phyloP scores from a whole-genome alignment of 441 rosid genomes.

The Theobroma grandiflorum region DNA sequence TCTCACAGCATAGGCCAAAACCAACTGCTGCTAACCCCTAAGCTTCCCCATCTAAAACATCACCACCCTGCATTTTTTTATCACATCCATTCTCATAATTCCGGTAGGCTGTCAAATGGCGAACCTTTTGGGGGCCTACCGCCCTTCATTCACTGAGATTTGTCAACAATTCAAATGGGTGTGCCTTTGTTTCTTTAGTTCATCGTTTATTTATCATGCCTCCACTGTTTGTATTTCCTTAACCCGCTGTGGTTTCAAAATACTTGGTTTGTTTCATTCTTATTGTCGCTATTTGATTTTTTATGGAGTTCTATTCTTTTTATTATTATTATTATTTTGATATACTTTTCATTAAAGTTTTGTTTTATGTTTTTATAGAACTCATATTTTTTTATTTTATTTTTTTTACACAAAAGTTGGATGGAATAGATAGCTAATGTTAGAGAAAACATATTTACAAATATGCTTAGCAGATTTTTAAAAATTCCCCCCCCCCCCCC shows the following conservation, averaged over 20 bases:
- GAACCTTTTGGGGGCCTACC: constrained; percentile 19
- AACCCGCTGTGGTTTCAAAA: background rate
- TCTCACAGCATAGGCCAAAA: constrained; percentile 15
- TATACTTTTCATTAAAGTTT: background rate
- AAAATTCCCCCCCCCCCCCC: no score
- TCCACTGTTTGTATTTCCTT: background rate
- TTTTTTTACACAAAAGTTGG: no score
- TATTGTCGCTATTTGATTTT: background rate
- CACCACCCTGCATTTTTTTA: background rate
- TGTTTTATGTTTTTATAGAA: no score
- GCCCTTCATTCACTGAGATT: constrained; percentile 17
- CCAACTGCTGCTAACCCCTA: background rate
- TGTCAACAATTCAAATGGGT: background rate
- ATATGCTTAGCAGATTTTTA: no score
- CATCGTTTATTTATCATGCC: constrained; percentile 18
- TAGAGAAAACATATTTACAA: no score
- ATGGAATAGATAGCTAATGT: no score
- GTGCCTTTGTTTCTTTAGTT: background rate
- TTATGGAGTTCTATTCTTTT: background rate
- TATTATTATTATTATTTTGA: background rate
- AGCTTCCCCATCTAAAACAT: background rate
- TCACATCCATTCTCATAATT: background rate
- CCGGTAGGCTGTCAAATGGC: constrained; percentile 24
- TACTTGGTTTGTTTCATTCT: background rate
- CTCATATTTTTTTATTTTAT: no score